Evolutionary conservation across 1,284 basidiomycete genomes (phyloP).

Genomic region (Heterobasidion occidentale): DNA sequence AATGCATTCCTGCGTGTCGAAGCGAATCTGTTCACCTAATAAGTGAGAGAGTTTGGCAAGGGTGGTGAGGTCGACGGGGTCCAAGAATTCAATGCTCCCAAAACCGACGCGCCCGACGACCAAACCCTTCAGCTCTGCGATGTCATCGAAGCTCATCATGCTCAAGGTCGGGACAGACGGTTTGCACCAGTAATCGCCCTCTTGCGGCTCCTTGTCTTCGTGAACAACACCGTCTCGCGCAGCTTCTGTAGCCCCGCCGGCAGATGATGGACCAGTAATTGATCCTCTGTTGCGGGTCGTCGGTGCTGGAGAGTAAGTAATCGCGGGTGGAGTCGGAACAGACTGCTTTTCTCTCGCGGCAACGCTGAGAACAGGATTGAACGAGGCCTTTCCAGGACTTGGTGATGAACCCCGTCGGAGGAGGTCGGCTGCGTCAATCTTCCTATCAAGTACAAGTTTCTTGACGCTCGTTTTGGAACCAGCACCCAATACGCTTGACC

Average conservation of each 20-base stretch:
- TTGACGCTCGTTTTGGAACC: slow-evolving; percentile 84
- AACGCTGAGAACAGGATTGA: slow-evolving; percentile 65
- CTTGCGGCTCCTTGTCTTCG: slow-evolving; percentile 38
- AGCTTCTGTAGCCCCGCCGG: neutral
- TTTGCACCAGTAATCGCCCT: slow-evolving; percentile 87
- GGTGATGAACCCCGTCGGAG: slow-evolving; percentile 47
- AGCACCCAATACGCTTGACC: slow-evolving; percentile 61
- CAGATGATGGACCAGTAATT: neutral
- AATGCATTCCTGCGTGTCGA: slow-evolving; percentile 87
- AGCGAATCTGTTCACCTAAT: slow-evolving; percentile 82
- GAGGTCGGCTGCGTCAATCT: slow-evolving; percentile 62
- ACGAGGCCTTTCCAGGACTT: slow-evolving; percentile 49
- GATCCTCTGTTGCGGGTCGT: slow-evolving; percentile 28
- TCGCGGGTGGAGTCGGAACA: slow-evolving; percentile 25
- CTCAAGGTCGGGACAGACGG: slow-evolving; percentile 71
- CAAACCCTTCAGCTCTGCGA: slow-evolving; percentile 67
- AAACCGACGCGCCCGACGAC: slow-evolving; percentile 87
- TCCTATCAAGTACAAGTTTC: slow-evolving; percentile 87
- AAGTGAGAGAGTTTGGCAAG: slow-evolving; percentile 76
- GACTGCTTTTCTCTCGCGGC: slow-evolving; percentile 66
- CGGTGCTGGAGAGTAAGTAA: slow-evolving; percentile 33
- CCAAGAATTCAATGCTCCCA: slow-evolving; percentile 86
- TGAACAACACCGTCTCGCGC: slow-evolving; percentile 2
- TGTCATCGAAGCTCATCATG: slow-evolving; percentile 61
- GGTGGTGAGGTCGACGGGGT: slow-evolving; percentile 89